Percentiles rank a stretch among this genome's conserved stretches.
Evolutionary conservation across 257 asterid genomes (phyloP).

Genomic region (Gentiana macrophylla): DNA sequence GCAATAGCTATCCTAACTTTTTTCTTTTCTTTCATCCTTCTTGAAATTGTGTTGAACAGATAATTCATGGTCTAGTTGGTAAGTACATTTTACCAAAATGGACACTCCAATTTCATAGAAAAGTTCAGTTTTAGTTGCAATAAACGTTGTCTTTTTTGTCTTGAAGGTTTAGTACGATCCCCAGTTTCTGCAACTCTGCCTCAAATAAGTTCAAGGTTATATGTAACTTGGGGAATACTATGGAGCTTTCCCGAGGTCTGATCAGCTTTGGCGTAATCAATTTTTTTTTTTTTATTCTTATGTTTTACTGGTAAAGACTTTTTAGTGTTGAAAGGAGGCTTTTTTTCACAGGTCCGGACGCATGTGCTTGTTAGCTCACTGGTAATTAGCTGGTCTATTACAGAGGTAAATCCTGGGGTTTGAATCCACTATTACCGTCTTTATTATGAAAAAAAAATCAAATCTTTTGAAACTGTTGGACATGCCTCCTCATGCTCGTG

Average conservation of each 20-base stretch:
- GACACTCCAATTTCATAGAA: not conserved
- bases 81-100: constrained; percentile 5
- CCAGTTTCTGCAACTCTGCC: constrained; percentile 87
- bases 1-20: constrained; percentile 5
- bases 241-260: constrained; percentile 77
- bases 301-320: not conserved
- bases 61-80: constrained; percentile 41
- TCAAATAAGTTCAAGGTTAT: constrained; percentile 71
- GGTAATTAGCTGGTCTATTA: constrained; percentile 82
- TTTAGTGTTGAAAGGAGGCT: constrained; percentile 2
- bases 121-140: not conserved
- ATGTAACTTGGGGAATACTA: constrained; percentile 83
- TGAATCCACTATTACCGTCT: not conserved
- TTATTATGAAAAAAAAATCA: too few species aligned
- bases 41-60: constrained; percentile 18
- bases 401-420: constrained; percentile 39
- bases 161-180: constrained; percentile 69
- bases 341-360: constrained; percentile 29
- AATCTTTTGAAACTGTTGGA: too few species aligned
- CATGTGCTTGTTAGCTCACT: constrained; percentile 55
- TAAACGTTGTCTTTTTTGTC: constrained; percentile 1
- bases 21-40: not conserved
- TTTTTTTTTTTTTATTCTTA: not conserved
- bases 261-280: not conserved
- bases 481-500: too few species aligned